Base-by-base conservation (phyloP, 345 rosid genomes). In the Nasturtium officinale region DNA sequence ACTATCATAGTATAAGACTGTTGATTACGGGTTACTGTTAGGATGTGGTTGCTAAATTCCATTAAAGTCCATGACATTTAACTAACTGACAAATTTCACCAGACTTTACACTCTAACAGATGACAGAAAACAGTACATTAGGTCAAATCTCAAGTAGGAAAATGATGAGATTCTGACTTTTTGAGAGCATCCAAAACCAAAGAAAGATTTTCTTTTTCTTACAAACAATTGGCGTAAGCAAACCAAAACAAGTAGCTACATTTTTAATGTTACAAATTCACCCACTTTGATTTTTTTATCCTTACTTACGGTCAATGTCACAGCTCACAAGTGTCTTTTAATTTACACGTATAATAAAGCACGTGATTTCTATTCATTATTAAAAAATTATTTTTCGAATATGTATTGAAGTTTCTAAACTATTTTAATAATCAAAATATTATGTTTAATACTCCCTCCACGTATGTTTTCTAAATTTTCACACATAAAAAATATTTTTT, bases 141-240 rank as follows among this genome's bases (percentile, higher is more conserved):
- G n/a, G 78, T 74, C 78, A 74, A 60, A 67, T 67, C 73, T 16
- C 68, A 75, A 67, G 40, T 43, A 50, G 33, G 50, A 59, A 66
- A 58, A 58, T 66, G 16, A 33, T 47, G 38, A 55, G 21, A 56
- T 20, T 64, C 15, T 28, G 72, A 57, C 58, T 65, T 74, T 54
- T 65, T 33, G 15, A 57, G 38, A 57, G 72, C 45, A 74, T 66
- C 47, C 13, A 21, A 21, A 62, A 30, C 42, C 47, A 40, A 38
- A 38, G 1, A 2, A n/a, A 20, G n/a, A 51, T 28, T 6, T 61
- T 18, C 11, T 3, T 57, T 18, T 18, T 37, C 11, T 32, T 32
- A 63, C 46, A 40, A 61, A 51, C 42, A 30, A 40, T 50, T 51
- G 61, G 30, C 38, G 26, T 12, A 32, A 3, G 10, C 20, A 30